Percentiles rank a stretch among this genome's conserved stretches.
These are phyloP conservation scores for Alternaria triticimaculans DNA, from an alignment of 2,329 filamentous ascomycete genomes.

Conservation along the genomic window DNA sequence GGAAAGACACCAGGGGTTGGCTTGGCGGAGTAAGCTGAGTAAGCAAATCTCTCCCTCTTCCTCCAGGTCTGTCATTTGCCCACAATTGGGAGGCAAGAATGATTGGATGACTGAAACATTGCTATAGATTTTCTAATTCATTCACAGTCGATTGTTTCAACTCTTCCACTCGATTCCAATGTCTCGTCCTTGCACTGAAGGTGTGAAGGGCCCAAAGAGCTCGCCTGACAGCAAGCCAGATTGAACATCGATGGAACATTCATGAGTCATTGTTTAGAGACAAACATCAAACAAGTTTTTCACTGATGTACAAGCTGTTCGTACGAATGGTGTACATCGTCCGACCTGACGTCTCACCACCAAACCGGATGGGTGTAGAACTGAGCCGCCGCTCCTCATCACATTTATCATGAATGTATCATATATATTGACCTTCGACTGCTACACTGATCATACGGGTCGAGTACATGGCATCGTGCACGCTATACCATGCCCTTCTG, in stretches of 20 bases:
- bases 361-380: background rate
- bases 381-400: background rate
- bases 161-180: background rate
- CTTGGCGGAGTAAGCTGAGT: background rate
- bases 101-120: background rate
- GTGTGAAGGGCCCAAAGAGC: background rate
- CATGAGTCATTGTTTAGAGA: background rate
- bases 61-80: background rate
- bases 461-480: background rate
- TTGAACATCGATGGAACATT: background rate
- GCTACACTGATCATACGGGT: fast-evolving
- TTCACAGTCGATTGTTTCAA: background rate
- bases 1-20: background rate
- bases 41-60: background rate
- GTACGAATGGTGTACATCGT: background rate
- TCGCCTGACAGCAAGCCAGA: background rate
- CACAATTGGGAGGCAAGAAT: background rate
- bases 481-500: background rate
- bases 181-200: background rate
- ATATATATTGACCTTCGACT: background rate
- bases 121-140: fast-evolving
- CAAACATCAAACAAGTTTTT: background rate
- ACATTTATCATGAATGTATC: background rate
- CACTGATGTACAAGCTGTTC: background rate
- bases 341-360: background rate